Percentiles rank a stretch among this genome's conserved stretches.
Evolutionary conservation across 306 rosid genomes (phyloP).

Genomic region (Betula pendula): DNA sequence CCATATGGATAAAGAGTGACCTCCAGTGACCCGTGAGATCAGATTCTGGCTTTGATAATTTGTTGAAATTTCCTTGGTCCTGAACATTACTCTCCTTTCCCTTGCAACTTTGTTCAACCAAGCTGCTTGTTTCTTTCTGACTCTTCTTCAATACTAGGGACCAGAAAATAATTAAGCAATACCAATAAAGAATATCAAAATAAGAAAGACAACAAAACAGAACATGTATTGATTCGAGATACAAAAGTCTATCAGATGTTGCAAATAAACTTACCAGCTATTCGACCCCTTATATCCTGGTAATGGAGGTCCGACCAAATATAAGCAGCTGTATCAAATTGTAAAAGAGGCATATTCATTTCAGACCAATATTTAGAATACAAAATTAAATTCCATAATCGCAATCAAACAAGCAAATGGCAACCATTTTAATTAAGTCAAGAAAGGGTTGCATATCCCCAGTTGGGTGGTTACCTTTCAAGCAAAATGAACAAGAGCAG

Average conservation of each 20-base stretch:
- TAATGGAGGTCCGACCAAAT: conserved; percentile 89
- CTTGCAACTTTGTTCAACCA: conserved; percentile 59
- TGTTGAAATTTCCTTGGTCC: conserved; percentile 34
- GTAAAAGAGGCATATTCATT: conserved; percentile 20
- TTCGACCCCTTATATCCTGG: conserved; percentile 86
- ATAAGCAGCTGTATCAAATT: conserved; percentile 60
- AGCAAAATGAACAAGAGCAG: conserved; percentile 83
- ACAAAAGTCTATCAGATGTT: background rate
- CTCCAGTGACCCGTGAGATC: conserved; percentile 80
- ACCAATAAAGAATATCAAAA: conserved; percentile 7
- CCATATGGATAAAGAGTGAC: conserved; percentile 77
- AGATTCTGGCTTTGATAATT: conserved; percentile 49
- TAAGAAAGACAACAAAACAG: background rate
- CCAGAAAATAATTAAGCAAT: background rate
- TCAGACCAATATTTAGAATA: conserved; percentile 14
- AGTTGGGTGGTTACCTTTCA: conserved; percentile 60
- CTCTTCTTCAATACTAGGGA: conserved; percentile 69
- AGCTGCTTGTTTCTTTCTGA: conserved; percentile 68
- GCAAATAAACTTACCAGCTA: conserved; percentile 50
- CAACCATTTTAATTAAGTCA: background rate
- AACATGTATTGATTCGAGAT: background rate
- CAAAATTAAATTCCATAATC: background rate
- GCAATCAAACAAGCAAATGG: conserved; percentile 3
- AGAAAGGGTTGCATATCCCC: background rate
- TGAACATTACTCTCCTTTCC: conserved; percentile 39